A percentile compares a stretch with the other conserved stretches of the same genome.
These are phyloP conservation scores for Apiospora pterosperma DNA, from an alignment of 2,329 filamentous ascomycete species.

Conservation along the genomic window DNA sequence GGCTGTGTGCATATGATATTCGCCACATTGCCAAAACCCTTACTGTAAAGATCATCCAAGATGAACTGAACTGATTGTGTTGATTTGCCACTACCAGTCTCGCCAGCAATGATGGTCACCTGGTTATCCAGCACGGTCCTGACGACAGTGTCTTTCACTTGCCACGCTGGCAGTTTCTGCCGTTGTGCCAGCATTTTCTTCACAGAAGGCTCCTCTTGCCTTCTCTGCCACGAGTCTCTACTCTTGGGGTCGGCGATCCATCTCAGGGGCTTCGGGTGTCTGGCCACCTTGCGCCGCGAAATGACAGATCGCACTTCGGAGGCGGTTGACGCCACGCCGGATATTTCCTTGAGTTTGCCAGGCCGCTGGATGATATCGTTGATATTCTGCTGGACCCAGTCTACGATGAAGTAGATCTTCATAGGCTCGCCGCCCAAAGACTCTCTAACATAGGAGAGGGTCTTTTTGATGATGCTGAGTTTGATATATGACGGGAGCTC, in stretches of 20 bases:
- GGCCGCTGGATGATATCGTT: slow-evolving; percentile 80
- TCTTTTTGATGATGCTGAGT: slow-evolving; percentile 78
- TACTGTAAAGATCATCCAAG: slow-evolving; percentile 81
- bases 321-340: slow-evolving; percentile 68
- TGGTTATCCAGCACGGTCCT: slow-evolving; percentile 71
- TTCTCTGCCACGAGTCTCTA: slow-evolving; percentile 65
- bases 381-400: slow-evolving; percentile 87
- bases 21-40: slow-evolving; percentile 68
- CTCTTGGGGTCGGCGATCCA: slow-evolving; percentile 61
- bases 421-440: slow-evolving; percentile 80
- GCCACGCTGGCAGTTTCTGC: slow-evolving; percentile 81
- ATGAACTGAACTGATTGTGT: slow-evolving; percentile 97
- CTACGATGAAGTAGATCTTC: slow-evolving; percentile 81
- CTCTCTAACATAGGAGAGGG: slow-evolving; percentile 66
- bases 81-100: slow-evolving; percentile 95
- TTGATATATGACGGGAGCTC: slow-evolving; percentile 89
- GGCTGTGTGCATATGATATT: slow-evolving; percentile 97
- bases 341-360: slow-evolving; percentile 79
- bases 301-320: slow-evolving; percentile 45
- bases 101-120: slow-evolving; percentile 94
- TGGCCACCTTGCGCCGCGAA: slow-evolving; percentile 33
- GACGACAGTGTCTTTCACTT: slow-evolving; percentile 73
- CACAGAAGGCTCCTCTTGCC: slow-evolving; percentile 62
- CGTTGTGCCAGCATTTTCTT: slow-evolving; percentile 73
- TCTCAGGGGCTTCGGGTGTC: slow-evolving; percentile 56